These are phyloP conservation scores for Neospora caninum DNA, from an alignment of 169 alveolate genomes.

Conservation along the genomic window DNA sequence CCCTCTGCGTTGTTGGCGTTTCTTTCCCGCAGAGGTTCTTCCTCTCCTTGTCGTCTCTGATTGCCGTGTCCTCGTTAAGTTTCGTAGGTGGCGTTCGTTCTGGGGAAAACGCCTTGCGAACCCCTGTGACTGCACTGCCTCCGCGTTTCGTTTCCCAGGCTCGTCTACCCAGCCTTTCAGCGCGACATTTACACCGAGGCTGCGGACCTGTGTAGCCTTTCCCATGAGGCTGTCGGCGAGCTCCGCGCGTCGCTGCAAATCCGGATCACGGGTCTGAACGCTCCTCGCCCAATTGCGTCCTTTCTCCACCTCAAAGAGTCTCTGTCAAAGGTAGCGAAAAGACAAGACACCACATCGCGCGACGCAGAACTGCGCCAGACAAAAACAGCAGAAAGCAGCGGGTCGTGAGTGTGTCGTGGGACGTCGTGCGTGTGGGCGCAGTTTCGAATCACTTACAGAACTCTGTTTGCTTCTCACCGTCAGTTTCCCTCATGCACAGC, in stretches of 20 bases:
- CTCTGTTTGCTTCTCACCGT: no score
- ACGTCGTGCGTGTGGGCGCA: no score
- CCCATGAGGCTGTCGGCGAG: slow-evolving; percentile 62
- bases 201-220: slow-evolving; percentile 41
- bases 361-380: neutral
- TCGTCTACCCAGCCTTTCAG: slow-evolving; percentile 43
- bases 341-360: neutral
- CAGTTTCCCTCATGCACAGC: no score
- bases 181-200: slow-evolving; percentile 53
- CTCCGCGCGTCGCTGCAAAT: slow-evolving; percentile 61
- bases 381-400: no score
- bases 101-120: no score
- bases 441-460: no score
- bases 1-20: no score
- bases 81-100: no score
- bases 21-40: no score
- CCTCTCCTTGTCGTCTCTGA: no score
- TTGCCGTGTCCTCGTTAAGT: no score
- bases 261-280: slow-evolving; percentile 57
- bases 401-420: no score
- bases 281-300: slow-evolving; percentile 65
- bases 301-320: slow-evolving; percentile 60
- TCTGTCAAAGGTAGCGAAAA: slow-evolving; percentile 37
- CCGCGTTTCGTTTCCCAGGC: neutral
- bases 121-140: neutral